Base-by-base conservation (phyloP, 2,329 filamentous ascomycete species). In the Diaporthe ilicicola region DNA sequence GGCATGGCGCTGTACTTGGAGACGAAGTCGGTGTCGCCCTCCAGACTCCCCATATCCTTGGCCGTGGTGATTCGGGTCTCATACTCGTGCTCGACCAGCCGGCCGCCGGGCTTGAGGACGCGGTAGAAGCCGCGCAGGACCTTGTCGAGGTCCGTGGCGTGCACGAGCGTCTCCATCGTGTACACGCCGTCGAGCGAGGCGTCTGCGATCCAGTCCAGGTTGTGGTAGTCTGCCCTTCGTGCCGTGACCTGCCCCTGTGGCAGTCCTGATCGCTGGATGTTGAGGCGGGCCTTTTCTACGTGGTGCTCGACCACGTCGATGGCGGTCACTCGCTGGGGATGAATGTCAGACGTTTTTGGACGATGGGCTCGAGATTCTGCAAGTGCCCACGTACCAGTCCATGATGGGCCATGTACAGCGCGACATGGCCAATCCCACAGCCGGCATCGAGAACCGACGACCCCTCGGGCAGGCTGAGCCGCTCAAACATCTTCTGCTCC, bases 121-220 rank as follows among this genome's bases (percentile, higher is more conserved):
- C 85, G 82, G 75, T 80, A 82, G 77, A 88, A 88, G 22, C 84
- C 83, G 7, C 72, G 73, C 1, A 87, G 77, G 1, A 84, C 86
- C 8, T 76, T 77, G 50, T 80, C 73, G 0, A 84, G 82, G 48
- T 88, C 81, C 1, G 83, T 85, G 1, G 86, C 85, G 74, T 89
- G 86, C 0, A 88, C 86, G 56, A 89, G 82, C 0, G 86, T 87
- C 76, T 89, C 86, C 83, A 88, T 86, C 0, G 86, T 88, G 75
- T 88, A 89, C 34, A 85, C 78, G 4, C 86, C 87, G 67, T 89
- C 86, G 51, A 86, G 82, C 0, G 80, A 83, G 4, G 74, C 76
- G 32, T 78, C 73, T 0, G 74, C 67, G 27, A 88, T 77, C 6
- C 73, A 71, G 2, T 84, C 81, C 1, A 89, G 79, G 72, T 87